Base-by-base conservation (phyloP, 108 stramenopile genomes). In the Pseudonitzschia multistriata region DNA sequence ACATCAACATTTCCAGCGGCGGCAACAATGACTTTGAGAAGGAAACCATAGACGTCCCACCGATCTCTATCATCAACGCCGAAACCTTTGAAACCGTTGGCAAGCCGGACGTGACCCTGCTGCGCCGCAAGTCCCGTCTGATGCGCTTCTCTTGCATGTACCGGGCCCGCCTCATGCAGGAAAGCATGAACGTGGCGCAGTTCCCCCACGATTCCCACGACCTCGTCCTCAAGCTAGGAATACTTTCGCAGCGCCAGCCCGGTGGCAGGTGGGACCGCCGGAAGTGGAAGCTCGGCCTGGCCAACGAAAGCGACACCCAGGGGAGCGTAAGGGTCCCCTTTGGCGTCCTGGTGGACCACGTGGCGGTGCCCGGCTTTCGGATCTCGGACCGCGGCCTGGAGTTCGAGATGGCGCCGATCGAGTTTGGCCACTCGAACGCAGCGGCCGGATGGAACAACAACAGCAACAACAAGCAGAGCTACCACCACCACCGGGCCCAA, bases 161-260 rank as follows among this genome's bases (percentile, higher is more conserved):
- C 48, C 62, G 62, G 37, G 82, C 82, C 37, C 53, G 69, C 3
- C 53, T 86, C 19, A 10, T 73, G 17, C 85, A 86, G 63, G 81
- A 82, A 17, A 48, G 70, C 49, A 61, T 81, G 71, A 64, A 61
- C 7, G 82, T 86, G 1, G 53, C 25, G n/a, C 40, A 86, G 31
- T 86, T 82, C 55, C 85, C 85, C 17, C 85, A 86, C 49, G 85
- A 86, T 55, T 45, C 73, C 1, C 85, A 86, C 35, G 80, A 83
- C 66, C 33, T 86, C 14, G 21, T 54, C 4, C 36, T 86, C 22
- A 70, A 72, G 40, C 50, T 86, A 31, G 85, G 73, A 0, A 81
- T 86, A n/a, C 45, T 86, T 50, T 54, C 53, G 21, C 73, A 83
- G 31, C 77, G 79, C 27, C 68, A 74, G 30, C 67, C 47, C 8